These are phyloP conservation scores for Boletus subparvulus DNA, from an alignment of 768 basidiomycete genomes.

Conservation along the genomic window DNA sequence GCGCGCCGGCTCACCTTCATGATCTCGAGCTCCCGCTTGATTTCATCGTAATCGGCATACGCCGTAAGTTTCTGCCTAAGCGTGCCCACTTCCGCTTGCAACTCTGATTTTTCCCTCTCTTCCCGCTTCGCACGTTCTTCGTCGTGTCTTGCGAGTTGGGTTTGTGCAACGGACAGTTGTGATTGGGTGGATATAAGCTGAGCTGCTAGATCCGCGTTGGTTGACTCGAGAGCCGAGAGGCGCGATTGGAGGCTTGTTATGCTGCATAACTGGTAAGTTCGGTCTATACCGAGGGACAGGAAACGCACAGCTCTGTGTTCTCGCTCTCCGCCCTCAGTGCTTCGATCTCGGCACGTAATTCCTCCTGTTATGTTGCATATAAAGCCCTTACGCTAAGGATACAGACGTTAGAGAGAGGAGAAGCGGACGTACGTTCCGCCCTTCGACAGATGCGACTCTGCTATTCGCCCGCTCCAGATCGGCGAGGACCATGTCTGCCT, in stretches of 20 bases:
- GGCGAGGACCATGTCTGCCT: slow-evolving; percentile 92
- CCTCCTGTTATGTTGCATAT: slow-evolving; percentile 54
- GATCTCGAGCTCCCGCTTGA: slow-evolving; percentile 96
- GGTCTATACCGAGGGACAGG: neutral
- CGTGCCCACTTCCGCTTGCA: slow-evolving; percentile 66
- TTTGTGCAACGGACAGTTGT: slow-evolving; percentile 17
- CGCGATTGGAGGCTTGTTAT: slow-evolving; percentile 58
- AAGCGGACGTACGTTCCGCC: slow-evolving; percentile 70
- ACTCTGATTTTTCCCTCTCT: slow-evolving; percentile 17
- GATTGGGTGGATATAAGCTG: slow-evolving; percentile 20
- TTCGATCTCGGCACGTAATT: slow-evolving; percentile 95
- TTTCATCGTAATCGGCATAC: slow-evolving; percentile 90
- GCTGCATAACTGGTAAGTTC: slow-evolving; percentile 8
- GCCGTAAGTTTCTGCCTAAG: slow-evolving; percentile 68
- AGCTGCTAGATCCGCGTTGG: slow-evolving; percentile 13
- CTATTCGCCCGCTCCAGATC: slow-evolving; percentile 96
- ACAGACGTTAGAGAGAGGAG: neutral
- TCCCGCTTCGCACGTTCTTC: slow-evolving; percentile 17
- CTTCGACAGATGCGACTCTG: slow-evolving; percentile 87
- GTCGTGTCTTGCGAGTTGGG: slow-evolving; percentile 18
- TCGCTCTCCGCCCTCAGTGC: slow-evolving; percentile 78
- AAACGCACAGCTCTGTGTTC: slow-evolving; percentile 62
- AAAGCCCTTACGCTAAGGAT: neutral
- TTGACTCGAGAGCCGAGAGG: slow-evolving; percentile 73
- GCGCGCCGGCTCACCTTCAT: slow-evolving; percentile 72